Evolutionary conservation across 2,329 filamentous ascomycete species (phyloP).

Genomic region (Penicillium brasilianum): DNA sequence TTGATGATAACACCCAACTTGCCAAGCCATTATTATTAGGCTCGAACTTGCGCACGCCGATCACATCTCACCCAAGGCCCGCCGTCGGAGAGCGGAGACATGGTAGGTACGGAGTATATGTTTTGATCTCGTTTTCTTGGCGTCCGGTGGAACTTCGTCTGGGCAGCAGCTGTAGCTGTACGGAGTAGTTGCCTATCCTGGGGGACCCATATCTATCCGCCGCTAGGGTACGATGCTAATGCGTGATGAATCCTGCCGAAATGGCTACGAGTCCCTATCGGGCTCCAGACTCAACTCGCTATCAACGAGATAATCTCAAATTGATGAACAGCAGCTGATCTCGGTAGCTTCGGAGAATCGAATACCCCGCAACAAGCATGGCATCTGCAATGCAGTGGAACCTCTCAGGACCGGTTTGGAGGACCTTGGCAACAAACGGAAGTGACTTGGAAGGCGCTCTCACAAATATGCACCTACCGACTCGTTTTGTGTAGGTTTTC

Average conservation of each 20-base stretch:
- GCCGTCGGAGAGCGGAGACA: background rate
- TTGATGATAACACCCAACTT: background rate
- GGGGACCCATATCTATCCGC: slow-evolving; percentile 1
- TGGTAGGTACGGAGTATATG: too few species aligned
- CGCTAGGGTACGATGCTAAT: background rate
- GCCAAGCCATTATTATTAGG: slow-evolving; percentile 2
- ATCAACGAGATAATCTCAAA: background rate
- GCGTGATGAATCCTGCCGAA: background rate
- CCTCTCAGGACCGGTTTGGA: background rate
- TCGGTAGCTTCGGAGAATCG: background rate
- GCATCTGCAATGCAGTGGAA: background rate
- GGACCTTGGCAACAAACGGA: background rate
- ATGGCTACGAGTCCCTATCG: too few species aligned
- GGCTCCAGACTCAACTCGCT: background rate
- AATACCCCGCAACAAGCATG: background rate
- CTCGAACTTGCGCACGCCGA: background rate
- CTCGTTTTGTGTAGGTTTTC: background rate
- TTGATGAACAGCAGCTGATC: background rate
- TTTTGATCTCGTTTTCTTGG: background rate
- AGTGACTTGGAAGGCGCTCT: background rate
- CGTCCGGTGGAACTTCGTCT: background rate
- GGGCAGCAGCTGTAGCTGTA: background rate
- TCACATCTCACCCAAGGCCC: background rate
- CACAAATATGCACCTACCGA: background rate
- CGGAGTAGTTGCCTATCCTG: background rate